Evolutionary conservation across 768 basidiomycete species (phyloP).

Genomic region (Leccinum longicurvipes): DNA sequence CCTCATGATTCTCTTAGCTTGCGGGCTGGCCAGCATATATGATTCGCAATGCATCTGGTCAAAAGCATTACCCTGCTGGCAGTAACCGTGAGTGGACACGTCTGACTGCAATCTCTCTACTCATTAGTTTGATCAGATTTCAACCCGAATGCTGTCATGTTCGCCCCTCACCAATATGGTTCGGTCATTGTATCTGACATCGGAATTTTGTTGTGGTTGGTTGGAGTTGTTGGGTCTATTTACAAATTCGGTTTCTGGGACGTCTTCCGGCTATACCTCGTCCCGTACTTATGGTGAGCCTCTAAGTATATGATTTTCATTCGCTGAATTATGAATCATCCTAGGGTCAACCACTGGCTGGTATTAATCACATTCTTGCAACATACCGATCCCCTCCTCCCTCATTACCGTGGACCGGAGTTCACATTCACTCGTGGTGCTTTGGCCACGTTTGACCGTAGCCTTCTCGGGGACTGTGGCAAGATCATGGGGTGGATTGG

Average conservation of each 20-base stretch:
- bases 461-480: conserved; percentile 74
- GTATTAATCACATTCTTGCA: conserved; percentile 97
- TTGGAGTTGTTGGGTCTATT: conserved; percentile 51
- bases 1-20: conserved; percentile 40
- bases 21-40: conserved; percentile 88
- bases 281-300: conserved; percentile 80
- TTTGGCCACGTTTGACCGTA: conserved; percentile 86
- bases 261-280: conserved; percentile 76
- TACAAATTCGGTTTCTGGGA: conserved; percentile 62
- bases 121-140: conserved; percentile 52
- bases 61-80: conserved; percentile 69
- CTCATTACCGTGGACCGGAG: conserved; percentile 85
- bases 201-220: conserved; percentile 75
- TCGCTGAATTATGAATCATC: not conserved
- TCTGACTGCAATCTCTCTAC: not conserved
- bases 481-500: conserved; percentile 83
- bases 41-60: conserved; percentile 80
- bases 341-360: conserved; percentile 89
- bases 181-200: conserved; percentile 82
- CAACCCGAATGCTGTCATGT: conserved; percentile 74
- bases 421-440: conserved; percentile 96
- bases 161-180: conserved; percentile 70
- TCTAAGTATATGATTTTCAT: not conserved
- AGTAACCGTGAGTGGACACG: conserved; percentile 65
- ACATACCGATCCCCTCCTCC: conserved; percentile 93